Evolutionary conservation across 2,329 filamentous ascomycete species (phyloP).

Genomic region (Huntiella abstrusa): DNA sequence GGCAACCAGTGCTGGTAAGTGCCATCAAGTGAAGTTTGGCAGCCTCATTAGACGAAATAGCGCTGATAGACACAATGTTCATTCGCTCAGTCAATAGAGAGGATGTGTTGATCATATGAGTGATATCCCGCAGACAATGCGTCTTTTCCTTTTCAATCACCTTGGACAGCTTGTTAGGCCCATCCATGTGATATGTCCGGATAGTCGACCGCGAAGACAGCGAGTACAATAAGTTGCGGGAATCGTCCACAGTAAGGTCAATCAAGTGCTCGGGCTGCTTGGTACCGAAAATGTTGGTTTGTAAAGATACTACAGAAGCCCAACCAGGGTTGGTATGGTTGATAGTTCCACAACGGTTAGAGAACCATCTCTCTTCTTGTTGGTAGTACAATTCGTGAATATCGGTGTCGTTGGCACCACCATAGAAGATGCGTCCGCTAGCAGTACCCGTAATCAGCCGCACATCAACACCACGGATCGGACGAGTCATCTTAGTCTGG

Average conservation of each 20-base stretch:
- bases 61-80: slow-evolving; percentile 65
- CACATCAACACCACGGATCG: slow-evolving; percentile 58
- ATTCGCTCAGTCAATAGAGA: slow-evolving; percentile 51
- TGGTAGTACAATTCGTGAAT: slow-evolving; percentile 92
- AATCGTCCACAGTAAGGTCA: slow-evolving; percentile 77
- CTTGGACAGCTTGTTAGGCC: slow-evolving; percentile 37
- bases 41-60: slow-evolving; percentile 63
- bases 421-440: slow-evolving; percentile 84
- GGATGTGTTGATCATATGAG: slow-evolving; percentile 65
- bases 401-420: slow-evolving; percentile 61
- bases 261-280: slow-evolving; percentile 44
- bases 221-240: slow-evolving; percentile 73
- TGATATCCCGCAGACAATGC: slow-evolving; percentile 50
- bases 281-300: slow-evolving; percentile 30
- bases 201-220: slow-evolving; percentile 79
- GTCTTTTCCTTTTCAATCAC: slow-evolving; percentile 47
- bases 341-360: slow-evolving; percentile 67
- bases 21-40: slow-evolving; percentile 77
- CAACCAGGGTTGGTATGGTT: slow-evolving; percentile 69
- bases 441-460: slow-evolving; percentile 63
- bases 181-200: slow-evolving; percentile 73
- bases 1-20: slow-evolving; percentile 73
- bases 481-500: slow-evolving; percentile 69
- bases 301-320: slow-evolving; percentile 39
- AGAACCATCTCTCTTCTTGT: slow-evolving; percentile 94